Evolutionary conservation across 495 filamentous ascomycete species (phyloP).

Genomic region (Penicillium diatomitis): DNA sequence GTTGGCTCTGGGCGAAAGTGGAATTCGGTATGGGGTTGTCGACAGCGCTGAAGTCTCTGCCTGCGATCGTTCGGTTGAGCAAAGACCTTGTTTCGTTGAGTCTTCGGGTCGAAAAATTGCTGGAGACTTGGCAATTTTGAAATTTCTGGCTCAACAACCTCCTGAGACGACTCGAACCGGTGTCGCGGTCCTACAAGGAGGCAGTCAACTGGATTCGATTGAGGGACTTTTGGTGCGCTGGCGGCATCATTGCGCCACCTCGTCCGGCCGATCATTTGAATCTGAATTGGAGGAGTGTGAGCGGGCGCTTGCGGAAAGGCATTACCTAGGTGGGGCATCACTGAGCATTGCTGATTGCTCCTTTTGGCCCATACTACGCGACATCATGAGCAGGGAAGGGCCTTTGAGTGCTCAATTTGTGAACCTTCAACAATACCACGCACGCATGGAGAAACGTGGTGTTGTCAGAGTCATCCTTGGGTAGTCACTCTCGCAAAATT

Average conservation of each 20-base stretch:
- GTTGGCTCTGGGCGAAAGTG: constrained; percentile 49
- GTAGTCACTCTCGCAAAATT: constrained; percentile 10
- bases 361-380: constrained; percentile 60
- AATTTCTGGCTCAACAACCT: constrained; percentile 17
- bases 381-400: constrained; percentile 35
- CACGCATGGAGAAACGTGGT: constrained; percentile 38
- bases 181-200: constrained; percentile 24
- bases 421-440: constrained; percentile 46
- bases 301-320: constrained; percentile 27
- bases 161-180: constrained; percentile 21
- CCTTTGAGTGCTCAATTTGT: constrained; percentile 24
- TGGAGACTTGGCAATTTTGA: constrained; percentile 30
- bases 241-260: constrained; percentile 15
- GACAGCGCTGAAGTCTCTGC: neutral
- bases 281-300: constrained; percentile 40
- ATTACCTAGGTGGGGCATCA: constrained; percentile 47
- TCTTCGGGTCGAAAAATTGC: constrained; percentile 18
- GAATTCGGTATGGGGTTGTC: constrained; percentile 40
- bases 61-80: neutral
- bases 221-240: constrained; percentile 23
- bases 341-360: constrained; percentile 61
- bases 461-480: constrained; percentile 39
- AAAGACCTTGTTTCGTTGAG: constrained; percentile 21
- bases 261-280: constrained; percentile 9
- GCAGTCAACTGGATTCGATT: constrained; percentile 22